Evolutionary conservation across 2,329 filamentous ascomycete genomes (phyloP), one percentile per base, ranked within the genome.

Genomic region (Dactylellina parvicollis): DNA sequence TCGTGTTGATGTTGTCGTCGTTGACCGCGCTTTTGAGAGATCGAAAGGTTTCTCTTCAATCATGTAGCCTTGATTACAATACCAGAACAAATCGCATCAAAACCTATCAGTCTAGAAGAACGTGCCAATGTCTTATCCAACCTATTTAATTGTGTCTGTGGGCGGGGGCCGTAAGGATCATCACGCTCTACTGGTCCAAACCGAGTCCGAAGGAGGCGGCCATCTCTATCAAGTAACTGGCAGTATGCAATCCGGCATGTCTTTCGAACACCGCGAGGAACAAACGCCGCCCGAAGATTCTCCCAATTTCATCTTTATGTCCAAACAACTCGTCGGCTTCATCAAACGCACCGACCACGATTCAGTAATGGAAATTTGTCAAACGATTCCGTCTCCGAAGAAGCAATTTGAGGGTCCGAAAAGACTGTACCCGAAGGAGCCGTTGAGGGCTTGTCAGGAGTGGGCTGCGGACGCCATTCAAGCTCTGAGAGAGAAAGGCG

Each of bases 381-480:
- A 54, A 20, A 18, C 8, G 2, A 24, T 36, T 2, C 49, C 49
- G 18, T 1, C 49, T 3, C 49, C 49, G 4, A 36, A 54, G 49
- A 54, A 34, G 16, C 49, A 54, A 30, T 54, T 54, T 36, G 8
- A 36, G 12, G 49, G 49, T 2, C 49, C 26, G 49, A 54, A 54
- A 18, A 34, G 49, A 16, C 24, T 54, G 8, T 54, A 54, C n/a
- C 49, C 49, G 28, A 16, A 30, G 12, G 26, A 36, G 16, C 49
- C 49, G 22, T 18, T 54, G 30, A 7, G 49, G 16, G 49, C 26
- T 8, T 54, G 49, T 54, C 49, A 54, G 20, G 28, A 54, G 28
- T 54, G 28, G 49, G 22, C n/a, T 20, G 49, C 49, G 18, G 49
- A 54, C 7, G 28, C 32, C 12, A 54, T 54, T 14, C 49, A 54